Conservation (phyloP, 306 rosid species). For the Carpinus fangiana region DNA sequence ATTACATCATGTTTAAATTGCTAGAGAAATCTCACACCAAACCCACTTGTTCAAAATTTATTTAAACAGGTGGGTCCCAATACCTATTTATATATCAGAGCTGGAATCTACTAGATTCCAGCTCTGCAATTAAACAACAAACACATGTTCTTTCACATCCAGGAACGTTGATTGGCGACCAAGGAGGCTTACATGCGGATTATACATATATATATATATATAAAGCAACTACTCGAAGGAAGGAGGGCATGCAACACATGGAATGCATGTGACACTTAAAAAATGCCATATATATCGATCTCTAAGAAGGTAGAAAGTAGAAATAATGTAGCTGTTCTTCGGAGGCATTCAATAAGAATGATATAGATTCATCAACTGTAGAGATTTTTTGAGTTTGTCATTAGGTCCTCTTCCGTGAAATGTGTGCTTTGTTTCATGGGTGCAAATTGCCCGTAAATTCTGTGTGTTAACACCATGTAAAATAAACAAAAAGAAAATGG, state of each 20-base stretch:
- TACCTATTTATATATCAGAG: too few species aligned
- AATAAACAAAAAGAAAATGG: constrained; percentile 17
- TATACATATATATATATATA: neutral
- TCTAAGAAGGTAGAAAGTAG: neutral
- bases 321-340: neutral
- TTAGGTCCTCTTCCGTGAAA: constrained; percentile 15
- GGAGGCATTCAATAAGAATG: neutral
- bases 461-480: constrained; percentile 30
- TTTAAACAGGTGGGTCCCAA: too few species aligned
- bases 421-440: constrained; percentile 31
- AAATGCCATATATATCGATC: too few species aligned
- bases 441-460: constrained; percentile 35
- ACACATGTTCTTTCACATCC: neutral
- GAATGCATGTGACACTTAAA: neutral
- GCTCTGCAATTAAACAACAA: neutral
- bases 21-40: too few species aligned
- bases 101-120: neutral
- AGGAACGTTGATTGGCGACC: too few species aligned
- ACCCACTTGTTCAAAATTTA: too few species aligned
- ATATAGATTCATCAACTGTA: neutral
- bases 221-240: neutral
- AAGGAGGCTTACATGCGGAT: neutral
- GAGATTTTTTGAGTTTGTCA: neutral
- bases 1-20: too few species aligned
- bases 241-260: neutral